phyloP scores from a whole-genome alignment of 2,329 filamentous ascomycete species.

The Coniochaeta sp. region DNA sequence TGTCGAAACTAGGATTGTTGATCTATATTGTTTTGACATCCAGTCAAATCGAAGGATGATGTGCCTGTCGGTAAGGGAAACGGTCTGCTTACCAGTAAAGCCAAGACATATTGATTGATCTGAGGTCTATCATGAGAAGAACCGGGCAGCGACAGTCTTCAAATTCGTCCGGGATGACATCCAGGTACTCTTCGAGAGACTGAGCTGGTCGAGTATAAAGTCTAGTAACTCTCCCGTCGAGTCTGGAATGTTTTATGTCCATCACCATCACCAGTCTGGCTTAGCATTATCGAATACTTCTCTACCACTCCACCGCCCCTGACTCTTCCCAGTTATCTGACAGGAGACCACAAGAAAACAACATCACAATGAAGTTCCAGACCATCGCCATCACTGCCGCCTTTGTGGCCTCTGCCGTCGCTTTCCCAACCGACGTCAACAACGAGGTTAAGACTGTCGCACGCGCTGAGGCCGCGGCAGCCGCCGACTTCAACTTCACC shows the following conservation, averaged over 20 bases:
- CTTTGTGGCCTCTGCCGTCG: conserved; percentile 17
- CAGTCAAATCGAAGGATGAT: not conserved
- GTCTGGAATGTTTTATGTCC: not conserved
- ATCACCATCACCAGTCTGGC: not conserved
- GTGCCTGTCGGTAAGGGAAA: not conserved
- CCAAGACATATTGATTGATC: not conserved
- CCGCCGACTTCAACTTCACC: conserved; percentile 10
- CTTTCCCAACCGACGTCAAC: conserved; percentile 11
- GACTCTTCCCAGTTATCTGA: not conserved
- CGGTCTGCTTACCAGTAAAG: not conserved
- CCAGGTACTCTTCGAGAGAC: not conserved
- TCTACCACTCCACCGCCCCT: not conserved
- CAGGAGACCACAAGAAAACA: not conserved
- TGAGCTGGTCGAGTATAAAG: not conserved
- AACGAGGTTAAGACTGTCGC: conserved; percentile 6
- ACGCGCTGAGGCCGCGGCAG: conserved; percentile 3
- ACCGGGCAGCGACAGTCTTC: not conserved
- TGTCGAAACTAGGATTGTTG: not conserved
- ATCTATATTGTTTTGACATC: not conserved
- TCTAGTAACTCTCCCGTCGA: not conserved
- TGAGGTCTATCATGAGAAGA: not conserved
- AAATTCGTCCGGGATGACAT: not conserved
- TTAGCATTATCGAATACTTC: not conserved
- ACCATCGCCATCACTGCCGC: conserved; percentile 16
- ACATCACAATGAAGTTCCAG: conserved; percentile 13